Evolutionary conservation across 2,329 filamentous ascomycete species (phyloP), one percentile per base, ranked within the genome.

Genomic region (Calonectria ilicicola): DNA sequence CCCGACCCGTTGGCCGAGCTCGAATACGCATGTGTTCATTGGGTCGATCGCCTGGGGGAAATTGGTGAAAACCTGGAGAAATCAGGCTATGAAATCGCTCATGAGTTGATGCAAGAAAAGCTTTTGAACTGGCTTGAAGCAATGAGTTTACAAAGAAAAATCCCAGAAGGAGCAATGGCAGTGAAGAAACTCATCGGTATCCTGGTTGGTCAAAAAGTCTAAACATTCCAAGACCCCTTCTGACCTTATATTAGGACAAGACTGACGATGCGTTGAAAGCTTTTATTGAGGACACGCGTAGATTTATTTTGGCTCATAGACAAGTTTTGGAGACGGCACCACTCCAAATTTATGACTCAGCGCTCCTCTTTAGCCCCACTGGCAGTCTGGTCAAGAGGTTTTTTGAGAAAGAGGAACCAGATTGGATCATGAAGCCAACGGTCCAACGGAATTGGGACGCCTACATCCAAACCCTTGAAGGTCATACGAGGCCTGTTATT

Each of bases 81-180:
- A 15, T n/a, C 19, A 19, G 60, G 32, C 14, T 53, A 38, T 32
- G 60, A 38, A 46, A 21, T n/a, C 2, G 17, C n/a, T 72, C 1
- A 0, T 47, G 4, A 23, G 0, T 74, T 74, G 27, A 0, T 74
- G 0, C 17, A 40, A 14, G 4, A 40, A 10, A 66, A 46, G 8
- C 69, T 15, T 12, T 80, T 87, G 1, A 81, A 87, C 66, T 88
- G 84, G 85, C 76, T 88, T 3, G 85, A 83, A 87, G 67, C 74
- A 8, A 19, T 42, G 8, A 5, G 40, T 10, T 42, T 42, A 19
- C 14, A 19, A 19, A n/a, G 5, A 10, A 42, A n/a, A 10, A 8
- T 42, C 15, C 19, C 4, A 6, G 15, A 42, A 42, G 40, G 40
- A 1, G 15, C 8, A 17, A 42, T 17, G 5, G 40, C 40, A 19